Base-by-base conservation (phyloP, 805 yeast genomes). In the Diddensiella transvaalensis region DNA sequence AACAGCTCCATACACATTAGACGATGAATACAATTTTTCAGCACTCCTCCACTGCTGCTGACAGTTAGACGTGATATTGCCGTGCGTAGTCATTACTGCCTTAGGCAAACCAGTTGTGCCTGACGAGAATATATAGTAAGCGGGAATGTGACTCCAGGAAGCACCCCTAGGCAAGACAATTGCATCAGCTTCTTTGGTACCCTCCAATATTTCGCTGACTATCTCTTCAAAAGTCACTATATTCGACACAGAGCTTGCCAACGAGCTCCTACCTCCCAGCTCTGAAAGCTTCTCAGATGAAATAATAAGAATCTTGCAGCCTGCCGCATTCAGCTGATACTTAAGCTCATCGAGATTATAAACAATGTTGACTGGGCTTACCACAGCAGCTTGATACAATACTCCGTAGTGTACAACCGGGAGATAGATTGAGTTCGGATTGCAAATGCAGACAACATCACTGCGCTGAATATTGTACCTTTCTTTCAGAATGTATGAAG, bases 21-120 rank as follows among this genome's bases (percentile, higher is more conserved):
- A 6, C 3, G 46, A 32, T 11, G 46, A 42, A 30, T 42, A 42
- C 5, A 42, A 11, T 13, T 32, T 17, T 4, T 38, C 46, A 13
- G 40, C 45, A 11, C 19, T 11, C 24, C 29, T n/a, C 44, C 40
- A 24, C 44, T 59, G 63, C 46, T 55, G 59, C 17, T 54, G 37
- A 2, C 64, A 57, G 46, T 70, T 71, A 24, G 73, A 60, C 13
- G 67, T 68, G 17, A 78, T 73, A 54, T 80, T 81, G 38, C 62
- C 63, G 55, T 85, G 90, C 22, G 79, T 74, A 51, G 83, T 69
- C 19, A 80, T 78, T 21, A 83, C 93, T 56, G 91, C 91, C 69
- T 86, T 86, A 51, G 93, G 89, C 32, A 80, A 75, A 46, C 91
- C 91, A 3, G 66, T 56, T 5, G 70, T 65, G 3, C 66, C 65